Percentiles rank a stretch among this genome's conserved stretches.
Conservation (phyloP, 352 stramenopile genomes). For the Saprolegnia parasitica region DNA sequence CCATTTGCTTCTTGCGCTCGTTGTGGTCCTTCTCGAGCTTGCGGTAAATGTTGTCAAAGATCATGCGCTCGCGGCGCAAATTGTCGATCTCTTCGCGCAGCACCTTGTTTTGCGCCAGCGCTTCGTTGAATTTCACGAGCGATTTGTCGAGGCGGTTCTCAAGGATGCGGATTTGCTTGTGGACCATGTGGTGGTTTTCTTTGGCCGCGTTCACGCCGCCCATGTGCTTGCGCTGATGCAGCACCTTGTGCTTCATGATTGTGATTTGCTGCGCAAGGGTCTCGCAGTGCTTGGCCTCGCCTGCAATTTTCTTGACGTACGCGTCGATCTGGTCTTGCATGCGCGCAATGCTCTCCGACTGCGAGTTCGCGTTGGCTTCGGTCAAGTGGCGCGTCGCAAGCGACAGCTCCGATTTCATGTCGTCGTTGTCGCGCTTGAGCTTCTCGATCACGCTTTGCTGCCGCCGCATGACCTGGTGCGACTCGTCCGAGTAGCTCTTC, state of each 20-base stretch:
- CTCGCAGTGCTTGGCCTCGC: conserved; percentile 79
- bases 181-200: conserved; percentile 94
- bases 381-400: conserved; percentile 85
- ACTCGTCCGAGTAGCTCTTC: conserved; percentile 92
- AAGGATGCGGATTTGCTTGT: conserved; percentile 96
- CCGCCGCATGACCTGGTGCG: conserved; percentile 90
- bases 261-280: conserved; percentile 86
- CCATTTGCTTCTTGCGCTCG: conserved; percentile 95
- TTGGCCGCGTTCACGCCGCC: conserved; percentile 93
- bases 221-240: conserved; percentile 92
- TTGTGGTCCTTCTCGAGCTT: conserved; percentile 88
- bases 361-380: conserved; percentile 70
- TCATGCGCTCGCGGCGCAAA: conserved; percentile 87
- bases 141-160: conserved; percentile 96
- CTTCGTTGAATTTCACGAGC: conserved; percentile 96
- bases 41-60: conserved; percentile 94
- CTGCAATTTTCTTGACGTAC: conserved; percentile 80
- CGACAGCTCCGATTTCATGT: conserved; percentile 86
- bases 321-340: conserved; percentile 88
- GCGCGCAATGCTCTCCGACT: conserved; percentile 71
- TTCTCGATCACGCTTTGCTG: conserved; percentile 92
- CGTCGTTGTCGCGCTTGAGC: conserved; percentile 77
- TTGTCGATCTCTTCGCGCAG: conserved; percentile 92
- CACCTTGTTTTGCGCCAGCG: conserved; percentile 89
- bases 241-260: conserved; percentile 80